Evolutionary conservation across 2,329 filamentous ascomycete genomes (phyloP), one percentile per base, ranked within the genome.

Genomic region (Plenodomus lindquistii): DNA sequence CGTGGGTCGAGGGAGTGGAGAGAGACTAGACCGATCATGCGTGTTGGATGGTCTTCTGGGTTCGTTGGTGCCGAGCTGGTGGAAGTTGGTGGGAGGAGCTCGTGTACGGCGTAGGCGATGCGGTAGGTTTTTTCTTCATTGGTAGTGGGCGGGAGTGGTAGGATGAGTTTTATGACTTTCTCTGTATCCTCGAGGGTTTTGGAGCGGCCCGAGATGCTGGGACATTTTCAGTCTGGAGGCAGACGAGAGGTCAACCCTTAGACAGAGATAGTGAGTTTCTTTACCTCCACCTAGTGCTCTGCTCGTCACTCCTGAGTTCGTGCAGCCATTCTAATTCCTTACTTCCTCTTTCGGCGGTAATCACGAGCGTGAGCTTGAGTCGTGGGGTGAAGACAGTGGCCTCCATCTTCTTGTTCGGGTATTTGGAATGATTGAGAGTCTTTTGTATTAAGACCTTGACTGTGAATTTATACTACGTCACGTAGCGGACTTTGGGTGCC

Each of bases 271-370:
- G 19, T 11, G 10, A n/a, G 13, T 24, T 18, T 8, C 41, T 35
- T 49, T 62, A 67, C 69, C 66, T 72, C 67, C 69, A 71, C 46
- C 49, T 59, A 21, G 58, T 65, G 21, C 58, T 40, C 20, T 67
- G 52, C 44, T 65, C 57, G 42, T 72, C 46, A 37, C 63, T 72
- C 18, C 60, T 53, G 13, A 72, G 15, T 47, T 63, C 52, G 43
- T 72, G 67, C n/a, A 69, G 20, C 67, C 68, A 71, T n/a, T 58
- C 56, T n/a, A 71, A 42, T 42, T 71, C 70, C 17, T 52, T 50
- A 52, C 66, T 68, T 40, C 63, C 66, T 45, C 49, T 47, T 19
- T 66, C 65, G 10, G 60, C 60, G 27, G 48, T 62, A 17, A 56
- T 60, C 20, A 72, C 20, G 13, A 69, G 58, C 13, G 64, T 70